Base-by-base conservation (phyloP, 1,139 yeast species). In the Zygosaccharomyces sapae region DNA sequence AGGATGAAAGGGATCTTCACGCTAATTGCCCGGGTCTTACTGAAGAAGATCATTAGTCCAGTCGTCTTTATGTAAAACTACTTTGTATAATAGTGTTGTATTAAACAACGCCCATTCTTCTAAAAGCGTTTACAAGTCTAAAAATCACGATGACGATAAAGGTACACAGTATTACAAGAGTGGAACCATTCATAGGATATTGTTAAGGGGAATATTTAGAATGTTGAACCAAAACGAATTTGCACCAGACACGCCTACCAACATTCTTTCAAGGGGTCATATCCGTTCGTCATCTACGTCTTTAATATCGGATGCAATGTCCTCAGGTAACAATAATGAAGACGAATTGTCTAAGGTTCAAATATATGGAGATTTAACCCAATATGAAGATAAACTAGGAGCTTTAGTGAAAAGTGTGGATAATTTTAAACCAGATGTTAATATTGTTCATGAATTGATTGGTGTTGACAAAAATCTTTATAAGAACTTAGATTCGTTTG, bases 1-100 rank as follows among this genome's bases (percentile, higher is more conserved):
- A 59, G 0, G 63, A 59, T 45, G 68, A 57, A 33, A 54, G 55
- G 0, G 80, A 77, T 29, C 53, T 78, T 39, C 61, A 48, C 12
- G 54, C 53, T 5, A 58, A 65, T 45, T 78, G 81, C 55, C 81
- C 81, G 1, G 81, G 81, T 0, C 47, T 59, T 1, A 48, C 54
- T 3, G 75, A 72, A 50, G 69, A 62, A 9, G 79, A 70, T 40
- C 80, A 76, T 49, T 47, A 47, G 33, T 46, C 34, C 30, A 5
- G 3, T 10, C 16, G n/a, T 10, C 1, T 10, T 9, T 18, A 34
- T 35, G 9, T 34, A 25, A 38, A 38, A 8, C 18, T 19, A 18
- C n/a, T 22, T 38, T 38, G 30, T 38, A n/a, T 38, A 38, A 38
- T 27, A 27, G 25, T 38, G 13, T 27, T 27, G 24, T 34, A 1